Conservation (phyloP, 768 basidiomycete species). For the Boletus bicolor region DNA sequence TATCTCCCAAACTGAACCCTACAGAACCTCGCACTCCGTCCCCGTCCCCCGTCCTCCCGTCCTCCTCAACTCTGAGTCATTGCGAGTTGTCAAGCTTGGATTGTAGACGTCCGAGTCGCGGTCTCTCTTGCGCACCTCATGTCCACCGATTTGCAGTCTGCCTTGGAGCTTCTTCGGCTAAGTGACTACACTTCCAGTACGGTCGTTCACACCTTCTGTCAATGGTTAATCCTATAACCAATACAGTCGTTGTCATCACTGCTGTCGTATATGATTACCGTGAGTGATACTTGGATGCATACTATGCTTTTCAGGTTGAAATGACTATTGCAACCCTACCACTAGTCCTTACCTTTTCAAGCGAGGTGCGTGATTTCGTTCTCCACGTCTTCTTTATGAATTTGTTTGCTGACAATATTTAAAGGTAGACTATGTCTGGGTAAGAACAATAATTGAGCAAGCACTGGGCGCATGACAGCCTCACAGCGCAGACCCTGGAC, state of each 20-base stretch:
- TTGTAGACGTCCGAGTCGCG: too few species aligned
- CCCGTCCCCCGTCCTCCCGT: too few species aligned
- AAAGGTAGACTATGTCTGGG: conserved; percentile 16
- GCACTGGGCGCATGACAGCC: background rate
- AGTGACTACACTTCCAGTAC: background rate
- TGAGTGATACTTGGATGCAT: background rate
- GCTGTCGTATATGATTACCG: conserved; percentile 6
- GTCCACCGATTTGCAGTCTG: background rate
- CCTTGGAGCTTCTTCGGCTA: background rate
- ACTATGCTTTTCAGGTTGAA: too few species aligned
- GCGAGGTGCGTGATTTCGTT: background rate
- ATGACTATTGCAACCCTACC: background rate
- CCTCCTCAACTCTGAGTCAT: too few species aligned
- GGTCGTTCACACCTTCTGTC: background rate
- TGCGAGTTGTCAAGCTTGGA: too few species aligned
- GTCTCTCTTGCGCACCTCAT: background rate
- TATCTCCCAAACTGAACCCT: too few species aligned
- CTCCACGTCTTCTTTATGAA: too few species aligned
- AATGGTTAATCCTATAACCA: background rate
- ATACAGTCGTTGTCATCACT: background rate
- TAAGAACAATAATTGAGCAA: background rate
- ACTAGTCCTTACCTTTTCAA: conserved; percentile 2
- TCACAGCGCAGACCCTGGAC: background rate
- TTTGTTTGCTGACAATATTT: background rate
- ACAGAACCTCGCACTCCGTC: too few species aligned